Percentiles rank a stretch among this genome's conserved stretches.
These are phyloP conservation scores for Colletotrichum paranaense DNA, from an alignment of 2,329 filamentous ascomycete species.

Conservation along the genomic window DNA sequence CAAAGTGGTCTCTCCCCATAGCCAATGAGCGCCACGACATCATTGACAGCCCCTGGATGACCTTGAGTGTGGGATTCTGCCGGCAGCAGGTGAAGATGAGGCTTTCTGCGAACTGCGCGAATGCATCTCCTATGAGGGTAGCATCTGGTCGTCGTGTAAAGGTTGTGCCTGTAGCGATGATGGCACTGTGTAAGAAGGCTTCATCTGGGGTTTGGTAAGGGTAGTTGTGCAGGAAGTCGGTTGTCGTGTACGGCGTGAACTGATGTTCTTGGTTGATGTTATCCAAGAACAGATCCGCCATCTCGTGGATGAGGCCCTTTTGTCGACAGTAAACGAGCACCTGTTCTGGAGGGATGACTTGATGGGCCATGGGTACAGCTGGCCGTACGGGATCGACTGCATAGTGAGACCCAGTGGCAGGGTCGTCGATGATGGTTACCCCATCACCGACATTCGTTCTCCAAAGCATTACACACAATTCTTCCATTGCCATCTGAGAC, in stretches of 20 bases:
- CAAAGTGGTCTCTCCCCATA: slow-evolving; percentile 35
- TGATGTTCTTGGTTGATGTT: slow-evolving; percentile 37
- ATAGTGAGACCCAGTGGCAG: slow-evolving; percentile 27
- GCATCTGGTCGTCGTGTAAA: slow-evolving; percentile 28
- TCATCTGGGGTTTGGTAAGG: slow-evolving; percentile 28
- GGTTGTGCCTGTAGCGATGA: slow-evolving; percentile 27
- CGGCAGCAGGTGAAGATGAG: slow-evolving; percentile 35
- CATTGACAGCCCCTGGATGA: slow-evolving; percentile 36
- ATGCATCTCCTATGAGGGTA: slow-evolving; percentile 20
- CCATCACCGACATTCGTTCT: slow-evolving; percentile 36
- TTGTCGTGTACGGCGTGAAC: slow-evolving; percentile 29
- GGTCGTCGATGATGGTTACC: slow-evolving; percentile 36
- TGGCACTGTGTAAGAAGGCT: slow-evolving; percentile 33
- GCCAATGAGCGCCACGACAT: slow-evolving; percentile 36
- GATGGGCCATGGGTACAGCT: not conserved
- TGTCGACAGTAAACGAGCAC: slow-evolving; percentile 32
- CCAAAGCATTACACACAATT: slow-evolving; percentile 37
- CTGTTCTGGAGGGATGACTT: slow-evolving; percentile 5
- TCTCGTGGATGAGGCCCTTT: slow-evolving; percentile 18
- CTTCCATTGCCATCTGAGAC: slow-evolving; percentile 36
- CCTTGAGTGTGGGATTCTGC: slow-evolving; percentile 25
- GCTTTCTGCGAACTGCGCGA: slow-evolving; percentile 32
- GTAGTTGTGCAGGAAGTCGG: slow-evolving; percentile 26
- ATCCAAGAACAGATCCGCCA: slow-evolving; percentile 28
- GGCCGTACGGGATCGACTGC: slow-evolving; percentile 8